Conservation (phyloP, 225 moss, liverwort and hornwort species). For the Polytrichum formosum region DNA sequence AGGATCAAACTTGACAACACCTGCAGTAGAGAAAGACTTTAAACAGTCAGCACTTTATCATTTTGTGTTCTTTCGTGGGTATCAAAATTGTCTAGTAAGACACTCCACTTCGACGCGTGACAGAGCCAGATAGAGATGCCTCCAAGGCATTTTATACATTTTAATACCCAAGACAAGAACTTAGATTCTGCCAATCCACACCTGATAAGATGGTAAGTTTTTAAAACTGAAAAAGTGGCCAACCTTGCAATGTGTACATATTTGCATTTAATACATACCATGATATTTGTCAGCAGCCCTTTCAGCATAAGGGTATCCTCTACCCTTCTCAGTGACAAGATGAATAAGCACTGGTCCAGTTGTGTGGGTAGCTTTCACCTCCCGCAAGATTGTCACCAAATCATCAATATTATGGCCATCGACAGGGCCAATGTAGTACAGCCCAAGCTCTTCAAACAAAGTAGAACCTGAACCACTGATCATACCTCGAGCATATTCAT, state of each 20-base stretch:
- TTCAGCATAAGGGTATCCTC: conserved; percentile 59
- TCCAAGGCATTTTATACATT: no score
- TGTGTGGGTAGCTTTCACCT: conserved; percentile 49
- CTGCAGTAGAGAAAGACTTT: conserved; percentile 1
- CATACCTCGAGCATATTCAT: conserved; percentile 65
- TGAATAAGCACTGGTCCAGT: conserved; percentile 59
- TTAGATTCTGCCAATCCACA: no score
- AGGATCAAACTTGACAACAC: conserved; percentile 57
- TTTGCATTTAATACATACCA: conserved; percentile 16
- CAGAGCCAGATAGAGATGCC: no score
- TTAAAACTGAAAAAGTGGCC: no score
- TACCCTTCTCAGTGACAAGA: conserved; percentile 55
- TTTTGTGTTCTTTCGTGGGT: no score
- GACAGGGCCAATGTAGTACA: conserved; percentile 58
- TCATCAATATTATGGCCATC: conserved; percentile 61
- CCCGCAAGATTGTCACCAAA: conserved; percentile 64
- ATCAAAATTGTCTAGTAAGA: no score
- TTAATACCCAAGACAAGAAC: no score
- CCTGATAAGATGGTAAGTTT: no score
- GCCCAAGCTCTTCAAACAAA: conserved; percentile 59
- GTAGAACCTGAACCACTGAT: conserved; percentile 64
- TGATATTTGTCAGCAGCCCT: conserved; percentile 54
- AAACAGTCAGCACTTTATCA: no score
- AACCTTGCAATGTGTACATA: no score
- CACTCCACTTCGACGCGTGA: no score